Conservation (phyloP, 2,329 filamentous ascomycete species). For the Alternaria arborescens region DNA sequence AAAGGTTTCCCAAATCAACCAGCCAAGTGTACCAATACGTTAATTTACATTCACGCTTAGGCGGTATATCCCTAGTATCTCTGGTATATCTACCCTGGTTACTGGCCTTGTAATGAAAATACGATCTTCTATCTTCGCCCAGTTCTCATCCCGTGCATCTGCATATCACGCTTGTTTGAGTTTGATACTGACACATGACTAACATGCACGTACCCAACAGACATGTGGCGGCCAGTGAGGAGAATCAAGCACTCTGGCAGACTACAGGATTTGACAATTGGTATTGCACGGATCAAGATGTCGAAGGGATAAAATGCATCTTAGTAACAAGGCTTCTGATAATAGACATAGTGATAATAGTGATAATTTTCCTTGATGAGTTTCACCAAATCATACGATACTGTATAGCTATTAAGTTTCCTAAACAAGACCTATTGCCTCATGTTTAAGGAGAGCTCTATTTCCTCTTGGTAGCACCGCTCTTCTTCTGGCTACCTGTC, state of each 20-base stretch:
- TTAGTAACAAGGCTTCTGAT: too few relatives aligned
- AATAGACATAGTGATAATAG: not conserved
- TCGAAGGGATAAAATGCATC: too few relatives aligned
- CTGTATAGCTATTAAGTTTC: not conserved
- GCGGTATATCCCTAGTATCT: not conserved
- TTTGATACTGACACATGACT: not conserved
- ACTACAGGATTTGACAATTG: not conserved
- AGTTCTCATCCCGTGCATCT: not conserved
- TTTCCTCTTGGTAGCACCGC: constrained; percentile 45
- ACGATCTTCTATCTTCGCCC: not conserved
- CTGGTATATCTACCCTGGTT: not conserved
- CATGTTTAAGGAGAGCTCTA: not conserved
- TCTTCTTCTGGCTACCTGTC: constrained; percentile 38
- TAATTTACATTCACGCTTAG: not conserved
- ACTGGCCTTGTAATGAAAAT: not conserved
- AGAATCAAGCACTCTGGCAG: not conserved
- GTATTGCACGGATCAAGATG: not conserved
- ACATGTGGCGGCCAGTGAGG: not conserved
- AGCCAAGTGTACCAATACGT: not conserved
- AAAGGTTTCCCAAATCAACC: not conserved
- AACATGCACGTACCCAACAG: not conserved
- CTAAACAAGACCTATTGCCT: not conserved
- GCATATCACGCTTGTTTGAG: not conserved
- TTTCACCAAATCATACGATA: not conserved
- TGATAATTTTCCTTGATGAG: not conserved